Evolutionary conservation across 371 early-diverging fungal genomes (phyloP).

Genomic region (Caulochytrium protostelioides): DNA sequence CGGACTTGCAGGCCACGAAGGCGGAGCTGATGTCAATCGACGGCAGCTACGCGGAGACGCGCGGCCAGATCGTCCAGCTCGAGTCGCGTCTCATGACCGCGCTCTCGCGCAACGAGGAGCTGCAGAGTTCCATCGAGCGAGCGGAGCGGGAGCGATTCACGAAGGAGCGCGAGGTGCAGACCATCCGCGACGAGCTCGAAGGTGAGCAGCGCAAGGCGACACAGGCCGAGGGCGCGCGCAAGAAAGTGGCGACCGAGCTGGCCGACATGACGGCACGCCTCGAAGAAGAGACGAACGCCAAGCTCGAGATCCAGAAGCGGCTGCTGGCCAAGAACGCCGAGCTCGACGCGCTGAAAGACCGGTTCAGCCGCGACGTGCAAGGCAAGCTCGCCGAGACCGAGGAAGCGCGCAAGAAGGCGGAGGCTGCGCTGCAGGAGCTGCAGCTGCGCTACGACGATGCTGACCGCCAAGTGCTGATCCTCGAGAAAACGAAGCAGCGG

Average conservation of each 20-base stretch:
- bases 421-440: conserved; percentile 40
- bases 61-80: conserved; percentile 22
- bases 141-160: conserved; percentile 35
- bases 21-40: conserved; percentile 24
- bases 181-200: conserved; percentile 21
- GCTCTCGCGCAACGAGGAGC: conserved; percentile 30
- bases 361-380: conserved; percentile 31
- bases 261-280: conserved; percentile 37
- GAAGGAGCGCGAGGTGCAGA: conserved; percentile 23
- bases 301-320: conserved; percentile 28
- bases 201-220: conserved; percentile 18
- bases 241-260: conserved; percentile 39
- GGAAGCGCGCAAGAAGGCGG: conserved; percentile 31
- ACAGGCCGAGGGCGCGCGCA: conserved; percentile 19
- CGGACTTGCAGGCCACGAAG: conserved; percentile 19
- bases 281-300: conserved; percentile 40
- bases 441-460: conserved; percentile 33
- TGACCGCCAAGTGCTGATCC: conserved; percentile 18
- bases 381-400: conserved; percentile 36
- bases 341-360: conserved; percentile 42
- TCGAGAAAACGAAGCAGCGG: conserved; percentile 44
- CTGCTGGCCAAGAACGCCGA: conserved; percentile 36
- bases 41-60: conserved; percentile 18
- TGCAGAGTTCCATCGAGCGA: conserved; percentile 19
- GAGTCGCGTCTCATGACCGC: conserved; percentile 27